Base-by-base conservation (phyloP, 768 basidiomycete species). In the Candolleomyces eurysporus region DNA sequence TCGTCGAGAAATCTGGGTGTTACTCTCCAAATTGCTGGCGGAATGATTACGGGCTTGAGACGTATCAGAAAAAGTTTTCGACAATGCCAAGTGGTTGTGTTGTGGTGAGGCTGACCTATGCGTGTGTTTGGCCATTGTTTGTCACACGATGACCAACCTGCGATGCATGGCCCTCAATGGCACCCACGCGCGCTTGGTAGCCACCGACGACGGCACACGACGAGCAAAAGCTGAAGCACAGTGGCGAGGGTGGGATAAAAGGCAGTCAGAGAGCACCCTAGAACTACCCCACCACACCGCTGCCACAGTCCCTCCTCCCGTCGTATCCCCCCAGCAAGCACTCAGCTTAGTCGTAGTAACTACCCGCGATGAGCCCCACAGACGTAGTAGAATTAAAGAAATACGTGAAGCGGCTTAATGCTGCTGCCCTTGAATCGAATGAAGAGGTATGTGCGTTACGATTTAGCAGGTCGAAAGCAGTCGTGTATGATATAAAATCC, bases 341-440 rank as follows among this genome's bases (percentile, higher is more conserved):
- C 16, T 46, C 45, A 19, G 19, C 19, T 14, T 5, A n/a, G n/a
- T n/a, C 45, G 19, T 46, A 46, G 16, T 46, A 46, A 13, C 19
- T 46, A 46, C 45, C 13, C 45, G 16, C 45, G 45, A 19, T 19
- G 19, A 46, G 45, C 5, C 16, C 14, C 45, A 58, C 36, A 19
- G 32, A 32, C 50, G 78, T 80, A 72, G 75, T 78, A 70, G 90
- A 91, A 77, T 80, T 92, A 76, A 91, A 86, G 82, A 87, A 84
- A 74, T 85, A 89, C 73, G 89, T 89, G 57, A 92, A 91, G 81
- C 83, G 87, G 79, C 79, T 92, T 66, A 88, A 91, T 79, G 83
- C 73, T 68, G 79, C 85, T 63, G 75, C 82, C 65, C 80, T 75
- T 59, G 61, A 56, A 32, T 19, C 57, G 48, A 61, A 61, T 36